Conservation (phyloP, 768 basidiomycete genomes). For the Rhizopogon rudus region DNA sequence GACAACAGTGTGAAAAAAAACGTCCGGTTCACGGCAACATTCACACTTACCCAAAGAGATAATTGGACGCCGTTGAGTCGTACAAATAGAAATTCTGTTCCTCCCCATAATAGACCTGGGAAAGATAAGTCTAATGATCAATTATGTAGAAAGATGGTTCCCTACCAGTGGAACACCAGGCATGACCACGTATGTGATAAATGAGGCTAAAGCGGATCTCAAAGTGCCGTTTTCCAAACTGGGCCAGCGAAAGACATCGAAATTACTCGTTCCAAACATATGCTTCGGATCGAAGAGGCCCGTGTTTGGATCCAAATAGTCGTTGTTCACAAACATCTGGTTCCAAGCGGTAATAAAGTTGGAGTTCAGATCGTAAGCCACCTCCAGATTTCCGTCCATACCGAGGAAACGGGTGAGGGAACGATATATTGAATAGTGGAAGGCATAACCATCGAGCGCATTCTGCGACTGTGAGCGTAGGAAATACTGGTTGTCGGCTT, state of each 20-base stretch:
- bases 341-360: conserved; percentile 93
- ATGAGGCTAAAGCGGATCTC: conserved; percentile 69
- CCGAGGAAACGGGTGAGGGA: conserved; percentile 82
- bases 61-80: conserved; percentile 88
- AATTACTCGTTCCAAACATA: conserved; percentile 91
- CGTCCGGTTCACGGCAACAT: neutral
- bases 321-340: conserved; percentile 83
- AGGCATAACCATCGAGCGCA: conserved; percentile 76
- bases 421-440: conserved; percentile 94
- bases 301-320: conserved; percentile 71
- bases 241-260: conserved; percentile 94
- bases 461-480: conserved; percentile 58
- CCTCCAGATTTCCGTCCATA: conserved; percentile 93
- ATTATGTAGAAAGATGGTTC: neutral
- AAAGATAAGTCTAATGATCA: neutral
- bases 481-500: conserved; percentile 67
- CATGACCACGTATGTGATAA: conserved; percentile 76
- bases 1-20: conserved; percentile 3
- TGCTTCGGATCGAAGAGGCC: conserved; percentile 75
- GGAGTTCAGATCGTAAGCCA: conserved; percentile 77
- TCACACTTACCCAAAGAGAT: conserved; percentile 72
- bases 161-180: conserved; percentile 80
- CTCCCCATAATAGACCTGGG: conserved; percentile 81
- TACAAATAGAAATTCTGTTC: conserved; percentile 87
- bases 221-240: conserved; percentile 81